Conservation (phyloP, 2,329 filamentous ascomycete genomes). For the Fusarium aywerte region DNA sequence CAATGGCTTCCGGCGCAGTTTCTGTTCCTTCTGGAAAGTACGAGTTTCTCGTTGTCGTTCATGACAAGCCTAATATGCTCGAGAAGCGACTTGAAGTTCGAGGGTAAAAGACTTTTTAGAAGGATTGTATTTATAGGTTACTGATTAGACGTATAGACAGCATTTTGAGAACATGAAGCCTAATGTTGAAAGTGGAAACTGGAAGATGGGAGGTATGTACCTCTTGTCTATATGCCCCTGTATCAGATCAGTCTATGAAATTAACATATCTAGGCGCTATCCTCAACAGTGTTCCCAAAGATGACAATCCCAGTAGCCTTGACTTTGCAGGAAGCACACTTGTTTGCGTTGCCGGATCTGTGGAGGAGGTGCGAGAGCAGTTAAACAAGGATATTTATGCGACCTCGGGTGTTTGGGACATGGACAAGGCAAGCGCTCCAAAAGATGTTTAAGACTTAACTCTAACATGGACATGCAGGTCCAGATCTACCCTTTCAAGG, state of each 20-base stretch:
- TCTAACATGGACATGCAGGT: constrained; percentile 47
- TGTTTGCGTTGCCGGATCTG: constrained; percentile 72
- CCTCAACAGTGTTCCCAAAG: constrained; percentile 72
- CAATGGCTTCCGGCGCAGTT: constrained; percentile 45
- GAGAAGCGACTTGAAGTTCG: constrained; percentile 71
- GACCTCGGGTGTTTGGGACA: constrained; percentile 80
- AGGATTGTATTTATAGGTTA: constrained; percentile 5
- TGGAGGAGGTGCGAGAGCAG: constrained; percentile 74
- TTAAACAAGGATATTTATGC: constrained; percentile 80
- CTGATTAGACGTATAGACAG: constrained; percentile 35
- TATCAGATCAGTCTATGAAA: background rate
- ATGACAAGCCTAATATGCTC: constrained; percentile 70
- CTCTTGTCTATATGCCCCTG: too few species aligned
- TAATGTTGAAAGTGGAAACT: constrained; percentile 63
- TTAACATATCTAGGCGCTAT: constrained; percentile 65
- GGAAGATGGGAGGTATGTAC: constrained; percentile 71
- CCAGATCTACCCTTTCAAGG: constrained; percentile 63
- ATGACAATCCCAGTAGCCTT: constrained; percentile 66
- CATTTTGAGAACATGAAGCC: constrained; percentile 69
- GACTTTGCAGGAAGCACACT: constrained; percentile 81
- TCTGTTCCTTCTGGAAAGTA: constrained; percentile 53
- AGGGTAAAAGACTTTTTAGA: constrained; percentile 54
- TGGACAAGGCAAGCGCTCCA: constrained; percentile 65
- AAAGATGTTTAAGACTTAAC: background rate
- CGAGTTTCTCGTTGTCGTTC: constrained; percentile 76